phyloP scores from a whole-genome alignment of 164 flowering plant genomes.

The Brasenia schreberi region DNA sequence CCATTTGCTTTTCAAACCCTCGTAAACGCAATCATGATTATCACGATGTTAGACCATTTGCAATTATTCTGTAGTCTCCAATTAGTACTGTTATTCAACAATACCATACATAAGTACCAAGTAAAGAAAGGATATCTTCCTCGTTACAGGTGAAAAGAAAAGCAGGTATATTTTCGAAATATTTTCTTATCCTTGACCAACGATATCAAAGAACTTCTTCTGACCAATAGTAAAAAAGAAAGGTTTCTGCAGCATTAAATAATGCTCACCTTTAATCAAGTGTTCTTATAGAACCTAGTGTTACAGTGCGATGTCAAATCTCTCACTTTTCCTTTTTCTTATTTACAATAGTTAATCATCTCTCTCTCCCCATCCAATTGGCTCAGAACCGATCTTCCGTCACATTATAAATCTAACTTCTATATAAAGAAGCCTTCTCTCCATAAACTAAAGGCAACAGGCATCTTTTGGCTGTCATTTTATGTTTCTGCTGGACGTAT shows the following conservation, averaged over 20 bases:
- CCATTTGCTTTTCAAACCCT: no score
- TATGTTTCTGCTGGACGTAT: not conserved
- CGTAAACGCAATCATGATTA: no score
- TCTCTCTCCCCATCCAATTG: slow-evolving; percentile 5
- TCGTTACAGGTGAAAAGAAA: not conserved
- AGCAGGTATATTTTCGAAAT: not conserved
- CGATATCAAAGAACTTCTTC: not conserved
- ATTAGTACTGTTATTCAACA: no score
- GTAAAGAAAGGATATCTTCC: not conserved
- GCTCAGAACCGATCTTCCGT: slow-evolving; percentile 6
- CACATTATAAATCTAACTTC: slow-evolving; percentile 8
- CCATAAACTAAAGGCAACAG: not conserved
- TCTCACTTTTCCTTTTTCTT: not conserved
- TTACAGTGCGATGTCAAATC: slow-evolving; percentile 1
- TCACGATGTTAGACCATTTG: no score
- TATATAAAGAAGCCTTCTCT: slow-evolving; percentile 5
- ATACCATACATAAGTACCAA: no score
- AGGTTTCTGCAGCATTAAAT: slow-evolving; percentile 2
- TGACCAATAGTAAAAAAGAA: not conserved
- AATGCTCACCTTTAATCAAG: not conserved
- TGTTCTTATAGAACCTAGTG: not conserved
- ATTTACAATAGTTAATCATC: not conserved
- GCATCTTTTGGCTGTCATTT: slow-evolving; percentile 2
- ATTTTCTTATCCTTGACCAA: not conserved
- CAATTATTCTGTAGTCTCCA: no score